phyloP scores from a whole-genome alignment of 306 rosid genomes.

The Carpinus viminea region DNA sequence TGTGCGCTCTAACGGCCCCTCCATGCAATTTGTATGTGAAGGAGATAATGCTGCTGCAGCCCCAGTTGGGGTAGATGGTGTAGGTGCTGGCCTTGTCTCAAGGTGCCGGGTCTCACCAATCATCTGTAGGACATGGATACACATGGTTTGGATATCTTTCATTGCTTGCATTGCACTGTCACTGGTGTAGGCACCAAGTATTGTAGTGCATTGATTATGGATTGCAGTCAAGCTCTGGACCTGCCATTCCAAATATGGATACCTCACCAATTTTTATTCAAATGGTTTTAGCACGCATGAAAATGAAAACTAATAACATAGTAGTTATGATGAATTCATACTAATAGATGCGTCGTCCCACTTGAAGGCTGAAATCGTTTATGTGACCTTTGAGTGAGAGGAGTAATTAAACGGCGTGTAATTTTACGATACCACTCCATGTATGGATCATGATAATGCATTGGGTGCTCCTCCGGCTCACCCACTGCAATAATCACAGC shows the following conservation, averaged over 20 bases:
- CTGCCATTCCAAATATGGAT: slow-evolving; percentile 7
- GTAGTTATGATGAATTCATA: background rate
- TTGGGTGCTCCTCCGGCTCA: slow-evolving; percentile 20
- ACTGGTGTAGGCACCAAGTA: slow-evolving; percentile 10
- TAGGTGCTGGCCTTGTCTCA: slow-evolving; percentile 12
- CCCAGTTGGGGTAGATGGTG: background rate
- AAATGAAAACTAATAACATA: background rate
- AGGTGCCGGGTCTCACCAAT: slow-evolving; percentile 29
- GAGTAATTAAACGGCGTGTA: slow-evolving; percentile 28
- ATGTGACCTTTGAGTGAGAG: slow-evolving; percentile 31
- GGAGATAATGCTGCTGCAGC: background rate
- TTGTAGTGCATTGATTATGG: slow-evolving; percentile 25
- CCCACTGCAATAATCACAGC: slow-evolving; percentile 15
- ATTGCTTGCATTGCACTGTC: slow-evolving; percentile 16
- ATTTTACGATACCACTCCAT: slow-evolving; percentile 28
- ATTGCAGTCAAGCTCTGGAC: slow-evolving; percentile 29
- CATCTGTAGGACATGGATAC: slow-evolving; percentile 25
- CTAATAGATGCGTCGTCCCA: slow-evolving; percentile 24
- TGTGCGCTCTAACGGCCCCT: background rate
- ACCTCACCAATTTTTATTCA: background rate
- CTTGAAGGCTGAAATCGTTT: slow-evolving; percentile 35
- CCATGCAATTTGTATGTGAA: background rate
- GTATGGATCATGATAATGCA: slow-evolving; percentile 30
- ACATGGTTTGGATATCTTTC: slow-evolving; percentile 24
- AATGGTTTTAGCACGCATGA: too few species aligned